A percentile compares a stretch with the other conserved stretches of the same genome.
Conservation (phyloP, 2,329 filamentous ascomycete species). For the Emergomyces pasteurianus region DNA sequence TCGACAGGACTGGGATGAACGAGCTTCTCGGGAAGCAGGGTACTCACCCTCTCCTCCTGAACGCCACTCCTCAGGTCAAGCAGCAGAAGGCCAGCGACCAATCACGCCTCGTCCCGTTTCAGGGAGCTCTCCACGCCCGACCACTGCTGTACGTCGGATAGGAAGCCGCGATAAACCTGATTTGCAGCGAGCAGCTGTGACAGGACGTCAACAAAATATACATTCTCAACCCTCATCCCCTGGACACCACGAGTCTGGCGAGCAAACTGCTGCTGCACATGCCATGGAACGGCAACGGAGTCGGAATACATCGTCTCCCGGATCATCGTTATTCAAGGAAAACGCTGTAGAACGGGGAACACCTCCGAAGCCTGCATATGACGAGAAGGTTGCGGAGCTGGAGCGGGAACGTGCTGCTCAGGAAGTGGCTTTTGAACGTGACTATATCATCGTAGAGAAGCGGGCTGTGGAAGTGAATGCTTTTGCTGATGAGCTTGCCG, state of each 20-base stretch:
- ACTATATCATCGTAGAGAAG: slow-evolving; percentile 95
- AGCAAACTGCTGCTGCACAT: slow-evolving; percentile 24
- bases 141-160: slow-evolving; percentile 21
- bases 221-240: slow-evolving; percentile 30
- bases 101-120: slow-evolving; percentile 19
- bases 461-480: slow-evolving; percentile 92
- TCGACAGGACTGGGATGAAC: slow-evolving; percentile 5
- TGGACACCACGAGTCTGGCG: slow-evolving; percentile 27
- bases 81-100: slow-evolving; percentile 25
- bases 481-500: slow-evolving; percentile 85
- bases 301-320: slow-evolving; percentile 32
- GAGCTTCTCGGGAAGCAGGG: slow-evolving; percentile 20
- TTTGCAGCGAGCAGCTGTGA: slow-evolving; percentile 15
- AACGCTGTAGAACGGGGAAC: slow-evolving; percentile 28
- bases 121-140: slow-evolving; percentile 17
- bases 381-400: slow-evolving; percentile 28
- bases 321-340: slow-evolving; percentile 37
- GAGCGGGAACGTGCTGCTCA: slow-evolving; percentile 59
- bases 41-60: background rate
- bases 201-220: slow-evolving; percentile 22
- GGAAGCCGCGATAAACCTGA: slow-evolving; percentile 26
- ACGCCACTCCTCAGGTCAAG: background rate
- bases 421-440: slow-evolving; percentile 79
- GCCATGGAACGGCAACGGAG: slow-evolving; percentile 53
- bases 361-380: slow-evolving; percentile 19